Conservation (phyloP, 2,329 filamentous ascomycete genomes). For the Tolypocladium capitatum region DNA sequence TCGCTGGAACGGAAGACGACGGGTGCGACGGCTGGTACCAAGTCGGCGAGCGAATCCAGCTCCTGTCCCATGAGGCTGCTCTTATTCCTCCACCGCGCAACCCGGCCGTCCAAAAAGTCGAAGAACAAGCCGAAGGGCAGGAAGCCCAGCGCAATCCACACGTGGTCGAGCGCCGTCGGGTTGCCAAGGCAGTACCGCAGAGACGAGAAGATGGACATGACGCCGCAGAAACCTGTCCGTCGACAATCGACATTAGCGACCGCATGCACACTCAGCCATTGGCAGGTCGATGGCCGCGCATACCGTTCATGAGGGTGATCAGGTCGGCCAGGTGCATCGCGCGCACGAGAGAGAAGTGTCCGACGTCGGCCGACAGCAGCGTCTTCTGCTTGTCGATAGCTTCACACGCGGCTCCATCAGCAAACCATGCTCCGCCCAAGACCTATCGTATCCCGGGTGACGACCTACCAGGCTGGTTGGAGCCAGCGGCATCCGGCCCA, state of each 20-base stretch:
- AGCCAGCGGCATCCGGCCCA: slow-evolving; percentile 15
- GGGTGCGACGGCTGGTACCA: slow-evolving; percentile 43
- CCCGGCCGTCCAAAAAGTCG: slow-evolving; percentile 94
- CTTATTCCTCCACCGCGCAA: slow-evolving; percentile 93
- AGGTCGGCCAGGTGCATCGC: slow-evolving; percentile 70
- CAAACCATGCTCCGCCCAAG: too few relatives aligned
- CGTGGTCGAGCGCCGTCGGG: slow-evolving; percentile 48
- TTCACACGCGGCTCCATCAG: slow-evolving; percentile 14
- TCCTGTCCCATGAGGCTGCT: slow-evolving; percentile 97
- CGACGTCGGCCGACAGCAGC: slow-evolving; percentile 54
- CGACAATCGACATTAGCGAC: not conserved
- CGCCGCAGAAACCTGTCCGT: slow-evolving; percentile 57
- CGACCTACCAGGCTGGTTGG: slow-evolving; percentile 20
- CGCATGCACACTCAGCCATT: not conserved
- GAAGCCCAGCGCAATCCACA: slow-evolving; percentile 74
- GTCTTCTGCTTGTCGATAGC: slow-evolving; percentile 64
- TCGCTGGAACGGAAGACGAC: too few relatives aligned
- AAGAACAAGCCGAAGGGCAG: slow-evolving; percentile 93
- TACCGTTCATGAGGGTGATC: slow-evolving; percentile 73
- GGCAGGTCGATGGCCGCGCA: not conserved
- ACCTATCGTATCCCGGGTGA: not conserved
- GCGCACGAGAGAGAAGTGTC: slow-evolving; percentile 58
- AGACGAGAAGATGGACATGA: slow-evolving; percentile 93
- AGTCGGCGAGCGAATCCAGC: slow-evolving; percentile 84
- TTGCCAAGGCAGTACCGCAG: slow-evolving; percentile 81